These are phyloP conservation scores for Calophaca sinica DNA, from an alignment of 306 rosid genomes.

Conservation along the genomic window DNA sequence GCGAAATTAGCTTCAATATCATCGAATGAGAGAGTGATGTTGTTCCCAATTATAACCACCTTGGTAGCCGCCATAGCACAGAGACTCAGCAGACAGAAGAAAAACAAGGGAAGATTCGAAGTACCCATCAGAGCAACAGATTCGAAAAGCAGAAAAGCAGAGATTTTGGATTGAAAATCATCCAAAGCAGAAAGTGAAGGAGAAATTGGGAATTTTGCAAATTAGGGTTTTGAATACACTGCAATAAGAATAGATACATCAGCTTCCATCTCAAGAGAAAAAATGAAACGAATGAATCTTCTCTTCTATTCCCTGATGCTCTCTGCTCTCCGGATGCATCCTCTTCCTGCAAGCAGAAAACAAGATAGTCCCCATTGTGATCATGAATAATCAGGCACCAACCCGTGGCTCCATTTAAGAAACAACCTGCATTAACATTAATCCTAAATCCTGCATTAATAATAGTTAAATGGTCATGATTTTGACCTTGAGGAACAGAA, in stretches of 20 bases:
- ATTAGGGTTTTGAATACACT: slow-evolving; percentile 56
- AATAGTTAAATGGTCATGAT: too few species aligned
- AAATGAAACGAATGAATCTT: slow-evolving; percentile 41
- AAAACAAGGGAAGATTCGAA: slow-evolving; percentile 59
- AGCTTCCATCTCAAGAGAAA: slow-evolving; percentile 83
- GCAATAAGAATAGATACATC: slow-evolving; percentile 67
- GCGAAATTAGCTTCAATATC: slow-evolving; percentile 96
- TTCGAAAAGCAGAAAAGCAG: slow-evolving; percentile 45
- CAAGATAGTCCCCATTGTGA: too few species aligned
- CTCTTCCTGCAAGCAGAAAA: too few species aligned
- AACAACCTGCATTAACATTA: too few species aligned
- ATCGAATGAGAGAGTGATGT: slow-evolving; percentile 83
- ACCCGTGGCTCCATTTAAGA: too few species aligned
- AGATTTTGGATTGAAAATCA: slow-evolving; percentile 37
- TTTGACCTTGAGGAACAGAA: too few species aligned
- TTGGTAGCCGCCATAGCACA: slow-evolving; percentile 65
- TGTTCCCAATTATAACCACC: slow-evolving; percentile 82
- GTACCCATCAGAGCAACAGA: slow-evolving; percentile 46
- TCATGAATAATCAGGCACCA: too few species aligned
- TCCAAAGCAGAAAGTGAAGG: slow-evolving; percentile 11
- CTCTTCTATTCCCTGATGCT: slow-evolving; percentile 42
- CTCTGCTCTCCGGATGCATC: not conserved
- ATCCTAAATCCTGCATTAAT: too few species aligned
- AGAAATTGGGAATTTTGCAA: slow-evolving; percentile 21
- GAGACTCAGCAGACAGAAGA: slow-evolving; percentile 51